Evolutionary conservation across 352 stramenopile species (phyloP).

Genomic region (Phytophthora europaea): DNA sequence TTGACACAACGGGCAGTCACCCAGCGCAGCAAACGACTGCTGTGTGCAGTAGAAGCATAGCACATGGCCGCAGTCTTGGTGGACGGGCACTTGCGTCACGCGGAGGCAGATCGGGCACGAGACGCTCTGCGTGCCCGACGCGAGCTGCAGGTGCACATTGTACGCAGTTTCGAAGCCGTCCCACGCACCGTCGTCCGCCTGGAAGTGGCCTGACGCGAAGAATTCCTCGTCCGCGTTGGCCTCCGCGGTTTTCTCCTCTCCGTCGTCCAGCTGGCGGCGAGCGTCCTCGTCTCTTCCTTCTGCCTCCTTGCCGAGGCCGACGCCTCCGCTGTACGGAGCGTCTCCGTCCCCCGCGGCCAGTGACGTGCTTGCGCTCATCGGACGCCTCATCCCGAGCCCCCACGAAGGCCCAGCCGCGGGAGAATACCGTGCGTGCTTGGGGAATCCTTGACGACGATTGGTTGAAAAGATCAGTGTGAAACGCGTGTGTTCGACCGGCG

Average conservation of each 20-base stretch:
- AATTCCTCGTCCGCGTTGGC: conserved; percentile 30
- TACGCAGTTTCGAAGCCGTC: conserved; percentile 33
- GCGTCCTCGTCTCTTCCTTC: conserved; percentile 9
- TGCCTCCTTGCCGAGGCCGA: neutral
- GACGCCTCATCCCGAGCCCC: conserved; percentile 27
- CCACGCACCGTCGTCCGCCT: conserved; percentile 29
- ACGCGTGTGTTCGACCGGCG: neutral
- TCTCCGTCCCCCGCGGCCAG: conserved; percentile 13
- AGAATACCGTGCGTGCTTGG: conserved; percentile 16
- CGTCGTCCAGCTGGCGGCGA: conserved; percentile 19
- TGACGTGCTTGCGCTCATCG: neutral
- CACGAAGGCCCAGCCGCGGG: conserved; percentile 15
- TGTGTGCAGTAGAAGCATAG: conserved; percentile 64
- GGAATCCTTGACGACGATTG: conserved; percentile 18
- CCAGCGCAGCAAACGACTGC: conserved; percentile 50
- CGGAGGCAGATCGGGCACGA: conserved; percentile 63
- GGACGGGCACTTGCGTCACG: conserved; percentile 47
- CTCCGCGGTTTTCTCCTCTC: conserved; percentile 36
- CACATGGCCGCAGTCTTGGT: conserved; percentile 63
- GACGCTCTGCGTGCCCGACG: conserved; percentile 15
- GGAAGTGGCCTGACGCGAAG: conserved; percentile 21
- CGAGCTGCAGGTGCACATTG: conserved; percentile 48
- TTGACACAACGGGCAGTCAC: conserved; percentile 59
- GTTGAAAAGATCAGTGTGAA: conserved; percentile 29
- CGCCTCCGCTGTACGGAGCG: neutral